Conservation (phyloP, 192 early-diverging fungal genomes). For the Phlyctochytrium planicorne region DNA sequence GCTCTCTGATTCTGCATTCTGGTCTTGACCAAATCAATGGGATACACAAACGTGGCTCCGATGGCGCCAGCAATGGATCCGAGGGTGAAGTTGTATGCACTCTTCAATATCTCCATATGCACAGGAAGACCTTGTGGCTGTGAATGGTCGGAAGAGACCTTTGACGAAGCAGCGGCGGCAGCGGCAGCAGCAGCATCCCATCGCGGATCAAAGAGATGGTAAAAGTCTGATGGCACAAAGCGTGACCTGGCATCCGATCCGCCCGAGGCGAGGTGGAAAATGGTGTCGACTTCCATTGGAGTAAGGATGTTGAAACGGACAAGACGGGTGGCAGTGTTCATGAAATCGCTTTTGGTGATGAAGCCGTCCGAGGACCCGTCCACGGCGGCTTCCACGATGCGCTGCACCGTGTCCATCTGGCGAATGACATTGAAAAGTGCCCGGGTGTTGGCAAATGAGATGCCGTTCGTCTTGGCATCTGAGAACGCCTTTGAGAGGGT, state of each 20-base stretch:
- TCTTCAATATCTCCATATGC: constrained; percentile 52
- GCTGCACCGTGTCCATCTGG: constrained; percentile 69
- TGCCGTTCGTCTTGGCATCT: constrained; percentile 27
- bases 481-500: constrained; percentile 56
- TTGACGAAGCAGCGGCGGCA: constrained; percentile 18
- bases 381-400: constrained; percentile 56
- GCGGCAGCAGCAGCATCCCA: background rate
- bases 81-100: constrained; percentile 73
- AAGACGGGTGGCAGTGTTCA: constrained; percentile 52
- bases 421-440: constrained; percentile 32
- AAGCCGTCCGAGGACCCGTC: constrained; percentile 44
- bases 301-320: constrained; percentile 62
- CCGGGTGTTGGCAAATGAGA: constrained; percentile 61
- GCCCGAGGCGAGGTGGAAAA: constrained; percentile 61
- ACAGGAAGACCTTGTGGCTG: constrained; percentile 4
- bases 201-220: constrained; percentile 21
- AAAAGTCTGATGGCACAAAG: constrained; percentile 11
- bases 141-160: constrained; percentile 22
- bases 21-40: constrained; percentile 97
- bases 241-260: background rate
- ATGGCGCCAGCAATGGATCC: constrained; percentile 91
- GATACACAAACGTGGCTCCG: constrained; percentile 93
- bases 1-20: constrained; percentile 98
- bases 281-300: constrained; percentile 72
- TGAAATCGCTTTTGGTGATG: constrained; percentile 66